phyloP scores from a whole-genome alignment of 2,329 filamentous ascomycete species.

The Alternaria infectoria region DNA sequence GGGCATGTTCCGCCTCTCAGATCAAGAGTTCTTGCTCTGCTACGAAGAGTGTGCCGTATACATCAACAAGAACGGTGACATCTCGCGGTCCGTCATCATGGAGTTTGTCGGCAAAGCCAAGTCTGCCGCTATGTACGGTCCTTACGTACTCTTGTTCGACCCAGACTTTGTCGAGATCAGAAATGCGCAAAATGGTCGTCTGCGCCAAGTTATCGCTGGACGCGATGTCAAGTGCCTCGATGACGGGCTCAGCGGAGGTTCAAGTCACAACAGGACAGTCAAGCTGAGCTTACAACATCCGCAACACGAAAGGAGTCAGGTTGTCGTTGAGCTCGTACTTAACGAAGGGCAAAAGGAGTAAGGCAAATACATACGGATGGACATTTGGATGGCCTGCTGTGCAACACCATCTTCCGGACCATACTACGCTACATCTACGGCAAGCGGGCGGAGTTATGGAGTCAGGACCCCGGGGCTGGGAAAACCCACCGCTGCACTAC shows the following conservation, averaged over 20 bases:
- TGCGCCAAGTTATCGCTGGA: conserved; percentile 93
- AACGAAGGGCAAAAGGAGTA: conserved; percentile 79
- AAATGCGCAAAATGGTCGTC: conserved; percentile 91
- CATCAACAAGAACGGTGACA: conserved; percentile 96
- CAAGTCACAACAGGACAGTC: conserved; percentile 69
- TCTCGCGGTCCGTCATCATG: conserved; percentile 93
- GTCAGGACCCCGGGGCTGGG: neutral
- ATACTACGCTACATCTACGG: neutral
- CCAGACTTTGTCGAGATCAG: conserved; percentile 96
- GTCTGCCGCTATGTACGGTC: conserved; percentile 85
- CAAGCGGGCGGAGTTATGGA: neutral
- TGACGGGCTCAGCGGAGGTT: conserved; percentile 58
- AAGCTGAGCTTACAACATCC: conserved; percentile 97
- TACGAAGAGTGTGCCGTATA: conserved; percentile 98
- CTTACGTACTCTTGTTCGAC: conserved; percentile 92
- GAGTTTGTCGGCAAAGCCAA: conserved; percentile 96
- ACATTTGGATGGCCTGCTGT: neutral
- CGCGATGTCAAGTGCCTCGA: conserved; percentile 90
- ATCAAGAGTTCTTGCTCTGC: conserved; percentile 79
- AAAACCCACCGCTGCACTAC: neutral
- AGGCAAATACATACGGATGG: neutral
- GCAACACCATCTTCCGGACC: neutral
- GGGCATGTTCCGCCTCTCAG: conserved; percentile 94
- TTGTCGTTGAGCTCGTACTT: conserved; percentile 89
- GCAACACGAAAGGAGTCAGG: conserved; percentile 79